A percentile compares a stretch with the other conserved stretches of the same genome.
These are phyloP conservation scores for Oryza glumipatula DNA, from an alignment of 176 grass and related monocot species.

Conservation along the genomic window DNA sequence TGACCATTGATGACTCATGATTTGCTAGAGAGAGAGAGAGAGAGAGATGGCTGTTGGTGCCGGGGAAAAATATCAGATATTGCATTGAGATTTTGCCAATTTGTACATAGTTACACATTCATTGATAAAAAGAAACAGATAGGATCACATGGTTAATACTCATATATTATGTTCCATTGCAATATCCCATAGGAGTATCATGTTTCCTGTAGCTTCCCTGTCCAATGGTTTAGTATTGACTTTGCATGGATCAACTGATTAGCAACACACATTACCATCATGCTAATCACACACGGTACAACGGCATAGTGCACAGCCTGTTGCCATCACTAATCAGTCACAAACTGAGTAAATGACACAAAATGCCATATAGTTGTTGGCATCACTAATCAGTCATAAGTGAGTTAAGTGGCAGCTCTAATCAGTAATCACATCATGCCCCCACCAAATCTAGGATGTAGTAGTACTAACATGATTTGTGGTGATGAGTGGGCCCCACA, in stretches of 20 bases:
- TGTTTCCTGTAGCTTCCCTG: too few relatives aligned
- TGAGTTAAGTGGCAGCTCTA: background rate
- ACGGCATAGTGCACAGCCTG: background rate
- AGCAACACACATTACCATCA: too few relatives aligned
- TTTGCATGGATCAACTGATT: too few relatives aligned
- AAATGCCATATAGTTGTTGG: background rate
- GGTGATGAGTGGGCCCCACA: background rate
- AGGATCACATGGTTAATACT: too few relatives aligned
- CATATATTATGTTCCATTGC: too few relatives aligned
- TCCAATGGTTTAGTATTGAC: too few relatives aligned
- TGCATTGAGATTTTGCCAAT: background rate
- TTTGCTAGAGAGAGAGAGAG: too few relatives aligned
- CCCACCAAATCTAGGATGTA: background rate
- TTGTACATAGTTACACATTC: background rate
- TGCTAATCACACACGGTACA: too few relatives aligned
- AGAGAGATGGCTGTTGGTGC: background rate
- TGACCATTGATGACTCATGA: too few relatives aligned
- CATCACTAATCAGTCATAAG: slow-evolving; percentile 2
- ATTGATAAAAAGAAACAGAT: background rate
- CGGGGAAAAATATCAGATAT: background rate
- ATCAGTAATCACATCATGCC: slow-evolving; percentile 1
- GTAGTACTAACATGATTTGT: background rate
- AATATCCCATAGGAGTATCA: too few relatives aligned
- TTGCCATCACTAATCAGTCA: background rate
- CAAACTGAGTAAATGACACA: too few relatives aligned